Percentiles rank a stretch among this genome's conserved stretches.
These are phyloP conservation scores for Plantago coronopus DNA, from an alignment of 305 asterid species.

Conservation along the genomic window DNA sequence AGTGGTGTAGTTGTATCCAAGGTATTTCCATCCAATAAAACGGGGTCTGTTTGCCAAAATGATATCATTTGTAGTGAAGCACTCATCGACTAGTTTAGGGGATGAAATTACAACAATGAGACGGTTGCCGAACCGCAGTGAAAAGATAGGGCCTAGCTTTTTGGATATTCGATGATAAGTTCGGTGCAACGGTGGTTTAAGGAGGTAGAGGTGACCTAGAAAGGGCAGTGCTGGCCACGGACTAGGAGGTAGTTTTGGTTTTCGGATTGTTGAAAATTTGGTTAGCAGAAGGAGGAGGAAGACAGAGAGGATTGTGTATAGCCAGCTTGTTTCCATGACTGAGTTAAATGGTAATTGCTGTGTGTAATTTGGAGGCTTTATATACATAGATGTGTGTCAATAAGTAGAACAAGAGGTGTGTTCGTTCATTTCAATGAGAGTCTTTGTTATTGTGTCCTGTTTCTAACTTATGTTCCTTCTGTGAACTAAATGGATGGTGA, in stretches of 20 bases:
- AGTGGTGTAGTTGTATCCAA: slow-evolving; percentile 37
- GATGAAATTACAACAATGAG: slow-evolving; percentile 46
- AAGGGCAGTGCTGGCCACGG: slow-evolving; percentile 37
- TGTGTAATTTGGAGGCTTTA: background rate
- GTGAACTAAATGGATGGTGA: no score
- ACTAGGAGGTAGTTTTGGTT: slow-evolving; percentile 21
- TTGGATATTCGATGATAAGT: slow-evolving; percentile 25
- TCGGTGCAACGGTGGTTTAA: slow-evolving; percentile 38
- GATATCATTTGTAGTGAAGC: slow-evolving; percentile 40
- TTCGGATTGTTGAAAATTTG: background rate
- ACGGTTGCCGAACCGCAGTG: slow-evolving; percentile 44
- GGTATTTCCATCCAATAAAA: slow-evolving; percentile 23
- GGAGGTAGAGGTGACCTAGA: slow-evolving; percentile 47
- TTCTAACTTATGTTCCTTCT: no score
- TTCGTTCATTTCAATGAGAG: no score
- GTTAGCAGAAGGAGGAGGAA: background rate
- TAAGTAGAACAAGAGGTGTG: no score
- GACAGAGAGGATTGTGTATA: slow-evolving; percentile 11
- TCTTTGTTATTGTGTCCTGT: no score
- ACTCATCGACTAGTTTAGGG: slow-evolving; percentile 31
- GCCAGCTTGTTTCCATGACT: slow-evolving; percentile 16
- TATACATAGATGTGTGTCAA: background rate
- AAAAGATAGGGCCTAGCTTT: slow-evolving; percentile 42
- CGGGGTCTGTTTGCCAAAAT: slow-evolving; percentile 40
- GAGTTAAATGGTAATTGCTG: background rate